Conservation (phyloP, 2,329 filamentous ascomycete genomes). For the Botrytis aclada region DNA sequence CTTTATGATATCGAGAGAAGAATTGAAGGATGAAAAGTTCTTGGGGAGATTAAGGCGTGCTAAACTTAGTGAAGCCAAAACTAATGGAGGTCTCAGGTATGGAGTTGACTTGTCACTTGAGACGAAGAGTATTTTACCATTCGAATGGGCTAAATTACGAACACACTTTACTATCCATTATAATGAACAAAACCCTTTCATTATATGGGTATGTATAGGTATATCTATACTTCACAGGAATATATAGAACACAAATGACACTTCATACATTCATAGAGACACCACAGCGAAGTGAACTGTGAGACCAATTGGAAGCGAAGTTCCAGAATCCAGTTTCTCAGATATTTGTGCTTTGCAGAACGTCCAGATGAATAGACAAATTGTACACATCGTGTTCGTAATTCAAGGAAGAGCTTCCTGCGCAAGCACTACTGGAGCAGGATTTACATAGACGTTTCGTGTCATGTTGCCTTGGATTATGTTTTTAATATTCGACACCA, state of each 20-base stretch:
- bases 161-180: background rate
- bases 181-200: background rate
- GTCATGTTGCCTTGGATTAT: background rate
- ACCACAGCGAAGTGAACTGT: background rate
- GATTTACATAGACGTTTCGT: too few species aligned
- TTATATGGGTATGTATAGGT: background rate
- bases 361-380: background rate
- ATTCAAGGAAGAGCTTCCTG: too few species aligned
- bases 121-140: background rate
- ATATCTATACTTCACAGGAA: background rate
- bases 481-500: too few species aligned
- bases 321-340: background rate
- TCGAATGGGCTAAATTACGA: background rate
- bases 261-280: background rate
- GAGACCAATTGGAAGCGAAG: background rate
- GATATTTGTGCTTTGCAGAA: background rate
- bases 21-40: background rate
- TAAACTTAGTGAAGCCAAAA: background rate
- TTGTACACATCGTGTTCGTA: background rate
- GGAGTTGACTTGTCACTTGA: background rate
- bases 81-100: background rate
- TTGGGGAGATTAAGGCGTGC: background rate
- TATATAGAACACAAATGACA: background rate
- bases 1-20: background rate
- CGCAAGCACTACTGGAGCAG: background rate